Conservation (phyloP, 192 early-diverging fungal species). For the Gaertneriomyces semiglobifer region DNA sequence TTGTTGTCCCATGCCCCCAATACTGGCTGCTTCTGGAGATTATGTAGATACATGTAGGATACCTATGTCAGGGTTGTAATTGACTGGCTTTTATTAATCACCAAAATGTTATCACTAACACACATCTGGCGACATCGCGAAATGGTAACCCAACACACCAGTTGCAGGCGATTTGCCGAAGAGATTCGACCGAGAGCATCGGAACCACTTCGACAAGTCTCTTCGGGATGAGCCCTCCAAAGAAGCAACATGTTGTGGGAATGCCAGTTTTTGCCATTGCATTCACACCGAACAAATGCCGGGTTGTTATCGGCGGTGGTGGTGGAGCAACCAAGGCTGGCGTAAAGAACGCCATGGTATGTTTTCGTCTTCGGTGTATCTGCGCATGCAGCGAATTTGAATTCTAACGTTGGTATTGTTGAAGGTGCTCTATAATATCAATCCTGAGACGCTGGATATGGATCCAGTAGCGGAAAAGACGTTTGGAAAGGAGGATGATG, state of each 20-base stretch:
- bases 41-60: too few relatives aligned
- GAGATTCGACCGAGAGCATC: too few relatives aligned
- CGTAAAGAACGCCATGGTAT: slow-evolving; percentile 85
- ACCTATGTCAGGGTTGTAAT: too few relatives aligned
- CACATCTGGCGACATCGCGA: too few relatives aligned
- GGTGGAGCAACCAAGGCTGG: slow-evolving; percentile 77
- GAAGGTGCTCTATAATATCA: slow-evolving; percentile 40
- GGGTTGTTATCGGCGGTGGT: slow-evolving; percentile 69
- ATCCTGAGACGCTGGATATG: slow-evolving; percentile 35
- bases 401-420: neutral
- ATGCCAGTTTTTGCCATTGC: slow-evolving; percentile 47
- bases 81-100: too few relatives aligned
- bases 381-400: neutral
- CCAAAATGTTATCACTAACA: too few relatives aligned
- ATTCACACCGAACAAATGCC: slow-evolving; percentile 38
- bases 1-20: too few relatives aligned
- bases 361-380: slow-evolving; percentile 17
- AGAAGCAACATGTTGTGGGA: slow-evolving; percentile 27
- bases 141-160: too few relatives aligned
- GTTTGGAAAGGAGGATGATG: slow-evolving; percentile 67
- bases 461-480: slow-evolving; percentile 28
- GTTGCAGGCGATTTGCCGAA: too few relatives aligned
- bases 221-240: slow-evolving; percentile 18
- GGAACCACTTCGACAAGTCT: too few relatives aligned
- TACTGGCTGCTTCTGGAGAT: too few relatives aligned